Percentiles rank a stretch among this genome's conserved stretches.
phyloP scores from a whole-genome alignment of 1,284 basidiomycete genomes.

The Naganishia albida region DNA sequence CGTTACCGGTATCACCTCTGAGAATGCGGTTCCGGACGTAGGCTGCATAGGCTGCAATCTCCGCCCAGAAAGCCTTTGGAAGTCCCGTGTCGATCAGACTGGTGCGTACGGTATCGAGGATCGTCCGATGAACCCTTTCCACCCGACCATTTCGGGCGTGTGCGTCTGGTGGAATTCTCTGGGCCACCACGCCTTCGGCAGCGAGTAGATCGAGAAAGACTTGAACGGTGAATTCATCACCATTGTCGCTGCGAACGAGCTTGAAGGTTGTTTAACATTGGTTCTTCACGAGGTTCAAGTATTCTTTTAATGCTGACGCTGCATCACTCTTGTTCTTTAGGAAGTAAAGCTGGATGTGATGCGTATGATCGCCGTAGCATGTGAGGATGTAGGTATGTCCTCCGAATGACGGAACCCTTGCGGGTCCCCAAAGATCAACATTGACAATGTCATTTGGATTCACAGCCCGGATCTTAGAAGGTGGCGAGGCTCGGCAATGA shows the following conservation, averaged over 20 bases:
- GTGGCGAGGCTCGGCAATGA: background rate
- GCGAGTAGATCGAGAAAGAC: constrained; percentile 12
- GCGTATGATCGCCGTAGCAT: constrained; percentile 35
- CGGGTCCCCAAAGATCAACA: constrained; percentile 37
- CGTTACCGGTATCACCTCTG: background rate
- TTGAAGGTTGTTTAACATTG: constrained; percentile 31
- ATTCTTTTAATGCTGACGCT: constrained; percentile 15
- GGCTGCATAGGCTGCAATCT: constrained; percentile 31
- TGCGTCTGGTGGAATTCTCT: constrained; percentile 32
- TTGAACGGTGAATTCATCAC: constrained; percentile 31
- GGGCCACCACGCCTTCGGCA: constrained; percentile 31
- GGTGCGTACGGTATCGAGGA: constrained; percentile 34
- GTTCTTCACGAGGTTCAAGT: constrained; percentile 33
- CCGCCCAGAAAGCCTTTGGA: constrained; percentile 32
- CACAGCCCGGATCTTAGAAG: background rate
- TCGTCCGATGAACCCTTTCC: constrained; percentile 35
- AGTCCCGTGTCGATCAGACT: constrained; percentile 30
- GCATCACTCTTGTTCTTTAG: constrained; percentile 25
- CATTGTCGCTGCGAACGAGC: constrained; percentile 29
- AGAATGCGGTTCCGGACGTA: constrained; percentile 32
- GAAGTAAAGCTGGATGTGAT: constrained; percentile 25
- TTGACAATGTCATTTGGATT: constrained; percentile 22
- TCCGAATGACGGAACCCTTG: constrained; percentile 2
- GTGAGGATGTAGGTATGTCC: constrained; percentile 32
- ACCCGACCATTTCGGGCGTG: constrained; percentile 38